Base-by-base conservation (phyloP, 768 basidiomycete species). In the Agaricus subrufescens region DNA sequence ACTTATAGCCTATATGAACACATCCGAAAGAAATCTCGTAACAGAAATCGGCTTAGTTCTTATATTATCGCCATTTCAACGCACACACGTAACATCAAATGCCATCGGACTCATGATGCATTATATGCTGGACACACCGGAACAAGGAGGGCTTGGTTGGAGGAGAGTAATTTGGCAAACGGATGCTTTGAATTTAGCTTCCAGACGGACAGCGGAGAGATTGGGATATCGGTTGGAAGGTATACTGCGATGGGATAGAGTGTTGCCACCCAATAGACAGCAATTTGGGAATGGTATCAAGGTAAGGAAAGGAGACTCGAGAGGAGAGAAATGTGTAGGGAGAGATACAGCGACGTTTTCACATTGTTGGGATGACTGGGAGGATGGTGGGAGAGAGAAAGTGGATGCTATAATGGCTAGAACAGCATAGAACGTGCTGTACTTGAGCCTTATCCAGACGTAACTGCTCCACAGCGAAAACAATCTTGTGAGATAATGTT, bases 151-250 rank as follows among this genome's bases (percentile, higher is more conserved):
- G 1, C 70, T 88, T 2, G 80, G 82, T 0, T 65, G 89, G 37
- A 75, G 86, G 3, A 74, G 87, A 9, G 80, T 86, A 0, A 79
- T 80, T 29, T 90, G 86, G 83, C 76, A 78, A 58, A 74, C 84
- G 3, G 78, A 82, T 49, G 62, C 67, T 12, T 53, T 63, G 25
- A 89, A 89, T 62, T 49, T 44, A 10, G 62, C 72, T 0, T 85
- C 83, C 38, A 67, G 83, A 12, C 60, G 67, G 4, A 71, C 77
- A 0, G 87, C 86, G 0, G 70, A 82, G 62, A 72, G 81, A 50
- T 69, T 89, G 73, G 86, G 86, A 1, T 85, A 90, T 64, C 68
- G 65, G 52, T 57, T 67, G 30, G 88, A 91, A 63, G 82, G 72
- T 0, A 63, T 76, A 7, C 46, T 79, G 60, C 64, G 78, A 44